These are phyloP conservation scores for Luzula sylvatica DNA, from an alignment of 176 grass and related monocot species.

Conservation along the genomic window DNA sequence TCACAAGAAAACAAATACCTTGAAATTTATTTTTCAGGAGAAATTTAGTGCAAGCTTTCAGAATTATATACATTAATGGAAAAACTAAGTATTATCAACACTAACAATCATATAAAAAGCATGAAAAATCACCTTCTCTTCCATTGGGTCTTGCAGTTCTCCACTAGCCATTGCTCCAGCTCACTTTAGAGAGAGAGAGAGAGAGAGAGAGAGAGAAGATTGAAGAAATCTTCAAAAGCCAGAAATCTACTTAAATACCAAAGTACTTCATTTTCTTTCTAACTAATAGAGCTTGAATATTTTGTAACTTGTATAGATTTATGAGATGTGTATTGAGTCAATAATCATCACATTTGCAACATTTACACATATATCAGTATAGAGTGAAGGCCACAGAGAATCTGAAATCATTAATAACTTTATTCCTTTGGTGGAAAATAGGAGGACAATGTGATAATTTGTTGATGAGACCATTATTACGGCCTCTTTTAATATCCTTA, in stretches of 20 bases:
- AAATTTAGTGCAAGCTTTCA: too few species aligned
- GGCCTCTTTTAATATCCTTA: conserved; percentile 11
- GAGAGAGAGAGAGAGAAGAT: conserved; percentile 3
- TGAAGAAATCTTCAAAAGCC: conserved; percentile 15
- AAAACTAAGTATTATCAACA: too few species aligned
- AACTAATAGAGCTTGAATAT: neutral
- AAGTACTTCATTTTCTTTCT: neutral
- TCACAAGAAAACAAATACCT: too few species aligned
- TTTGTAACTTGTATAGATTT: too few species aligned
- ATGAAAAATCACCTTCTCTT: conserved; percentile 16
- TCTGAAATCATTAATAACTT: too few species aligned
- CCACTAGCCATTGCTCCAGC: conserved; percentile 24
- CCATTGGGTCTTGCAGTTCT: conserved; percentile 14
- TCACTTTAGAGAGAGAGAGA: neutral
- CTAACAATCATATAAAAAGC: too few species aligned
- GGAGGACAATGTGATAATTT: conserved; percentile 2
- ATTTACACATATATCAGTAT: too few species aligned
- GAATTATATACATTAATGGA: too few species aligned
- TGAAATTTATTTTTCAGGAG: too few species aligned
- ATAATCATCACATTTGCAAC: too few species aligned
- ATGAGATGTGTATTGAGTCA: too few species aligned
- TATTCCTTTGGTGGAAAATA: conserved; percentile 1
- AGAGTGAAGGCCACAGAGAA: too few species aligned
- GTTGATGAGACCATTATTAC: conserved; percentile 5
- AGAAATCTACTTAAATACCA: conserved; percentile 11